Conservation (phyloP, 2,329 filamentous ascomycete genomes). For the Fusarium graminum region DNA sequence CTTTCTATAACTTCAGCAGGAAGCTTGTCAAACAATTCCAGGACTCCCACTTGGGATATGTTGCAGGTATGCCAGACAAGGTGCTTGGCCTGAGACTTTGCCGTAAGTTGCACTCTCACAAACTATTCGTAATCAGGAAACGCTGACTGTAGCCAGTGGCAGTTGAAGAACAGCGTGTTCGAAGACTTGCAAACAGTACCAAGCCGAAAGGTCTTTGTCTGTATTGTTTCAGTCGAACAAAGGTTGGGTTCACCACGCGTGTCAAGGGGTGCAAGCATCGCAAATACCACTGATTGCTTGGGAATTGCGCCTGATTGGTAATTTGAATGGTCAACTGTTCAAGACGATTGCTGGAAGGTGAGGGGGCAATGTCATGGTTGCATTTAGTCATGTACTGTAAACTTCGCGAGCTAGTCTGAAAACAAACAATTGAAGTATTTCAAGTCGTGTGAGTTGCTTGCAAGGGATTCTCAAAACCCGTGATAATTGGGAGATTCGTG, state of each 20-base stretch:
- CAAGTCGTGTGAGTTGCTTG: neutral
- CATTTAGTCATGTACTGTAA: neutral
- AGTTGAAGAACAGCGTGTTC: conserved; percentile 26
- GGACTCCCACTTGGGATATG: conserved; percentile 9
- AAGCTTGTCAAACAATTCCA: conserved; percentile 27
- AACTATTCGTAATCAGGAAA: fast-evolving
- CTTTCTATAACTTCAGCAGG: conserved; percentile 25
- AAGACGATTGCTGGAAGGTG: neutral
- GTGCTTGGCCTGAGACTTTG: conserved; percentile 27
- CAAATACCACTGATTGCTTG: conserved; percentile 25
- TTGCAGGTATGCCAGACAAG: conserved; percentile 9
- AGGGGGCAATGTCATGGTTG: neutral
- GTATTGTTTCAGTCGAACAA: conserved; percentile 19
- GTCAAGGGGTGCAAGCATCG: conserved; percentile 21
- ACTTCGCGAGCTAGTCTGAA: neutral
- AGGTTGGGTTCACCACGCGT: conserved; percentile 16
- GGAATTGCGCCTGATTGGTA: neutral
- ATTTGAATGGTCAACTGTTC: neutral
- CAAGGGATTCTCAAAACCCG: neutral
- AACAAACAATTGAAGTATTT: neutral
- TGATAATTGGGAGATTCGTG: neutral
- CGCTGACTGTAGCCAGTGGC: conserved; percentile 19
- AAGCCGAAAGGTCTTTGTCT: conserved; percentile 28
- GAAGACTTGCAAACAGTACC: neutral
- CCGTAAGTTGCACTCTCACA: conserved; percentile 5